phyloP scores from a whole-genome alignment of 1,284 basidiomycete genomes.

The Malassezia caprae region DNA sequence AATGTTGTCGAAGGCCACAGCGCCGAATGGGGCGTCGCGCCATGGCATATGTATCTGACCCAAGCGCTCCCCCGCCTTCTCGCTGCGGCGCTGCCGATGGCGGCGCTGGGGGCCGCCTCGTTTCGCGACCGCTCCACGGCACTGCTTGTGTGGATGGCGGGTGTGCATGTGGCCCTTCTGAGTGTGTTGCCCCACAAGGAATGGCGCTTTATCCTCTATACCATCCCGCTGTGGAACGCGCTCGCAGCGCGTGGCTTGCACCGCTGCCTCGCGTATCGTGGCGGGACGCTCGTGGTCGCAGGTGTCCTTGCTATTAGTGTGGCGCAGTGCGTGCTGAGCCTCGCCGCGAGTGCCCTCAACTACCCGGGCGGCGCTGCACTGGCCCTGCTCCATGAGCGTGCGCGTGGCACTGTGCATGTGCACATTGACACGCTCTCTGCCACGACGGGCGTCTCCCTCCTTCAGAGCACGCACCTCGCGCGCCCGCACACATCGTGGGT shows the following conservation, averaged over 20 bases:
- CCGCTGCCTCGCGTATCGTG: conserved; percentile 6
- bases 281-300: conserved; percentile 6
- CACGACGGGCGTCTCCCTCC: conserved; percentile 81
- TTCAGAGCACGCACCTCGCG: conserved; percentile 59
- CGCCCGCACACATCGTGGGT: conserved; percentile 7
- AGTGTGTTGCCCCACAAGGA: conserved; percentile 65
- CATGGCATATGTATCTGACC: conserved; percentile 62
- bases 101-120: conserved; percentile 51
- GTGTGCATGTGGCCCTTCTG: conserved; percentile 59
- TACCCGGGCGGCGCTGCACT: conserved; percentile 83
- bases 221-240: conserved; percentile 70
- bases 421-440: conserved; percentile 73
- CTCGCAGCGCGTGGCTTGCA: conserved; percentile 58
- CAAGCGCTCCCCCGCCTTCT: conserved; percentile 69
- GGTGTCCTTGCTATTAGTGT: background rate
- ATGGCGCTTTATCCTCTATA: conserved; percentile 88
- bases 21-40: conserved; percentile 79
- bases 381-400: conserved; percentile 55
- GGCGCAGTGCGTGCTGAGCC: conserved; percentile 38
- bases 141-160: conserved; percentile 11
- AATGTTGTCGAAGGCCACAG: conserved; percentile 80
- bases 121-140: conserved; percentile 50
- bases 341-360: conserved; percentile 61
- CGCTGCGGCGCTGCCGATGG: conserved; percentile 57
- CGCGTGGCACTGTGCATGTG: conserved; percentile 1